Percentiles rank a stretch among this genome's conserved stretches.
phyloP scores from a whole-genome alignment of 352 stramenopile species.

The Detonula confervacea region DNA sequence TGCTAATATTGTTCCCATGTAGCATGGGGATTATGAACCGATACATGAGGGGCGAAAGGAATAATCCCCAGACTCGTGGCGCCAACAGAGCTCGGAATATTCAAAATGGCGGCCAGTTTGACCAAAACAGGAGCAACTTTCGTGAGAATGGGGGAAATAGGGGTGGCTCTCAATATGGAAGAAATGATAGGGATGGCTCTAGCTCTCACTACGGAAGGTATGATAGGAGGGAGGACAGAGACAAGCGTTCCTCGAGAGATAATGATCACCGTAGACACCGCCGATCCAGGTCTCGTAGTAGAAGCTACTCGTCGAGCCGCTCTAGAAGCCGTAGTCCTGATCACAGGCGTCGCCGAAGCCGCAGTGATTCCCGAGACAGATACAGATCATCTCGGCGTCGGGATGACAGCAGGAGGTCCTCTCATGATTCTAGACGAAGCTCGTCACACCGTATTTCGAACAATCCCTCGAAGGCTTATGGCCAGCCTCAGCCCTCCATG shows the following conservation, averaged over 20 bases:
- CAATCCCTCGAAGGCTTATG: no score
- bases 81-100: conserved; percentile 30
- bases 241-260: conserved; percentile 26
- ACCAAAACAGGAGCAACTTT: neutral
- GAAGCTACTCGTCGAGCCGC: conserved; percentile 20
- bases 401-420: no score
- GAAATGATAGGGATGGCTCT: conserved; percentile 13
- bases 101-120: conserved; percentile 4
- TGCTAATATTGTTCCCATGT: neutral
- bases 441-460: no score
- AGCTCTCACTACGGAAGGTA: conserved; percentile 1
- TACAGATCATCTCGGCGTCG: conserved; percentile 53
- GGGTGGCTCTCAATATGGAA: conserved; percentile 54
- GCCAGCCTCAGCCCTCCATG: no score
- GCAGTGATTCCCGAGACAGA: conserved; percentile 41
- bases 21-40: conserved; percentile 82
- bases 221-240: conserved; percentile 18
- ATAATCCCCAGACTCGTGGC: conserved; percentile 18
- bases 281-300: conserved; percentile 23
- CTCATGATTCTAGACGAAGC: conserved; percentile 13
- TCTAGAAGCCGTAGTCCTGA: conserved; percentile 20
- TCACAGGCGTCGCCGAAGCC: conserved; percentile 19
- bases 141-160: conserved; percentile 6
- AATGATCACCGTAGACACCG: conserved; percentile 10
- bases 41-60: conserved; percentile 69